Conservation (phyloP, 78 protist genomes). For the Anaeramoeba flamelloides region DNA sequence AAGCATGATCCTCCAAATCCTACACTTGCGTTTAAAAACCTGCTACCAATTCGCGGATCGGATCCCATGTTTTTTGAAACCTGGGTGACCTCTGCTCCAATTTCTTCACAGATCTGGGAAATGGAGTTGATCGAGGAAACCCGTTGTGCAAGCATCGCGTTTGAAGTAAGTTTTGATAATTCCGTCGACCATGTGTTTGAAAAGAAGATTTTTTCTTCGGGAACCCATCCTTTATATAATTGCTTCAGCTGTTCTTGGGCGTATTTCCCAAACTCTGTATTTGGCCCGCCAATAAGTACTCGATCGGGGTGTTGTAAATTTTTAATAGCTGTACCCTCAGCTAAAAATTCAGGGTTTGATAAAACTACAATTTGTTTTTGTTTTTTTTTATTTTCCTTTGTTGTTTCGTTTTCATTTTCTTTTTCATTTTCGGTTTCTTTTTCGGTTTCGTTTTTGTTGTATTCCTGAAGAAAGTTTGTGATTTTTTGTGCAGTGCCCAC, state of each 20-base stretch:
- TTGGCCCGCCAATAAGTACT: conserved; percentile 77
- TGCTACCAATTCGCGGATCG: conserved; percentile 66
- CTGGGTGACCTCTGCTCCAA: conserved; percentile 58
- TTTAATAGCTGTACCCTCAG: conserved; percentile 56
- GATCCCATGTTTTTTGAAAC: conserved; percentile 39
- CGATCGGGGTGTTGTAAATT: conserved; percentile 74
- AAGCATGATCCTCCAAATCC: conserved; percentile 80
- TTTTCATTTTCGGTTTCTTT: no score
- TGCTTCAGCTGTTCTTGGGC: conserved; percentile 37
- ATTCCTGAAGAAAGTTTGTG: no score
- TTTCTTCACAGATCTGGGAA: conserved; percentile 53
- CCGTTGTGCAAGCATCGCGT: conserved; percentile 91
- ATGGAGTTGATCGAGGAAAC: conserved; percentile 71
- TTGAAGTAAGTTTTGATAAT: conserved; percentile 79
- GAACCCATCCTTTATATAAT: conserved; percentile 77
- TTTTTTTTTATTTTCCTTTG: no score
- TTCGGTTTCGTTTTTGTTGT: background rate
- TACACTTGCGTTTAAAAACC: conserved; percentile 59
- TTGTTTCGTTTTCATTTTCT: no score
- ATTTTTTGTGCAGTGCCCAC: no score
- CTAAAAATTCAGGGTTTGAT: conserved; percentile 85
- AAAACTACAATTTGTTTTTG: no score
- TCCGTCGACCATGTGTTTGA: conserved; percentile 51
- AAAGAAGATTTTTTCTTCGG: conserved; percentile 33
- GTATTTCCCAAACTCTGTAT: conserved; percentile 21